Evolutionary conservation across 2,329 filamentous ascomycete genomes (phyloP).

Genomic region (Neonectria ditissima): DNA sequence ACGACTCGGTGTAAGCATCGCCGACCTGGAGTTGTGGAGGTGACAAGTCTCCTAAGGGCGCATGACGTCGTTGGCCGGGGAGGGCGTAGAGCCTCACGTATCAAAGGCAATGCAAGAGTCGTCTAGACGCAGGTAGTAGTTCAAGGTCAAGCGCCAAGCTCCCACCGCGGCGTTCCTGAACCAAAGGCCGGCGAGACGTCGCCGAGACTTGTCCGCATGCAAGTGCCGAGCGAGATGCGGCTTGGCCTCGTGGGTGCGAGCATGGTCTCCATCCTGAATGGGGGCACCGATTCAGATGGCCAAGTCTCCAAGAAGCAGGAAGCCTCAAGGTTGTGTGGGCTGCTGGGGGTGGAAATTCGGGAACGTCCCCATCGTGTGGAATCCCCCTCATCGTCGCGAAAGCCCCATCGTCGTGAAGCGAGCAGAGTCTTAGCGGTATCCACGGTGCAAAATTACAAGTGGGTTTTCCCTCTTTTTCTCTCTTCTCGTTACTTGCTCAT

Average conservation of each 20-base stretch:
- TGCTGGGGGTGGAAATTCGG: slow-evolving; percentile 3
- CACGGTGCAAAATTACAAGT: slow-evolving; percentile 33
- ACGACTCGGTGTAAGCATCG: slow-evolving; percentile 12
- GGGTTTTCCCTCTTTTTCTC: slow-evolving; percentile 5
- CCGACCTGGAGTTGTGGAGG: slow-evolving; percentile 5
- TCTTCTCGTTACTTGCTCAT: background rate
- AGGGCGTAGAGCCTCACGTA: background rate
- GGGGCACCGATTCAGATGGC: slow-evolving; percentile 6
- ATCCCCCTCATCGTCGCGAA: background rate
- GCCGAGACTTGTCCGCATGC: slow-evolving; percentile 20
- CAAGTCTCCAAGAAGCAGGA: background rate
- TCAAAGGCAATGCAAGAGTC: background rate
- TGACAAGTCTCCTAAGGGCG: slow-evolving; percentile 16
- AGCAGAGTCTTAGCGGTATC: slow-evolving; percentile 26
- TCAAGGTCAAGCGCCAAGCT: background rate
- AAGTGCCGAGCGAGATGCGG: slow-evolving; percentile 17
- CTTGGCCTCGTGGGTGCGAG: slow-evolving; percentile 9
- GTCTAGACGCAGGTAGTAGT: background rate
- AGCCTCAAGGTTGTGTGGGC: background rate
- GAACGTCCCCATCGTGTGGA: background rate
- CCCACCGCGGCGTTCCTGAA: background rate
- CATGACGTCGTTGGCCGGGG: slow-evolving; percentile 36
- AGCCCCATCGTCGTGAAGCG: slow-evolving; percentile 1
- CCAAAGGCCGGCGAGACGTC: slow-evolving; percentile 12
- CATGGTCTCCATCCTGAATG: slow-evolving; percentile 1